Percentiles rank a stretch among this genome's conserved stretches.
phyloP scores from a whole-genome alignment of 495 filamentous ascomycete species.

The Talaromyces proteolyticus region DNA sequence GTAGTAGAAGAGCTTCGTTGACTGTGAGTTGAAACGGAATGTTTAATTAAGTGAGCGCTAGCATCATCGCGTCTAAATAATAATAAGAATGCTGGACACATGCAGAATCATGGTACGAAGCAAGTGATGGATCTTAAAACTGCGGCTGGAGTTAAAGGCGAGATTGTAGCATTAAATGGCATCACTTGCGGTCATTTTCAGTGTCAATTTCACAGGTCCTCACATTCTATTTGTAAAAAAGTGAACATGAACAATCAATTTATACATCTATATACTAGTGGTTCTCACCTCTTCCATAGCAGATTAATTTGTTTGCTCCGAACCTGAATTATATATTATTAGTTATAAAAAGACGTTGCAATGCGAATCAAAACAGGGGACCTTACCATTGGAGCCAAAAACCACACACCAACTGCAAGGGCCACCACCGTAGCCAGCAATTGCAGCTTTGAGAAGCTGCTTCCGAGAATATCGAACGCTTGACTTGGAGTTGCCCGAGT shows the following conservation, averaged over 20 bases:
- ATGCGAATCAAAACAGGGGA: neutral
- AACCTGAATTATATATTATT: slow-evolving; percentile 14
- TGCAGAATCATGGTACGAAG: no score
- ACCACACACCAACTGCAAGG: slow-evolving; percentile 62
- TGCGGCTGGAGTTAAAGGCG: no score
- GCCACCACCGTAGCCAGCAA: slow-evolving; percentile 78
- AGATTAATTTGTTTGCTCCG: slow-evolving; percentile 37
- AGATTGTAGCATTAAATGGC: no score
- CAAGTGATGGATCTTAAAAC: no score
- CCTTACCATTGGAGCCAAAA: slow-evolving; percentile 82
- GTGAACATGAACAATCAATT: neutral
- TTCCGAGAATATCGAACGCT: slow-evolving; percentile 86
- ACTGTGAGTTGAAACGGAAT: no score
- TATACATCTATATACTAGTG: neutral
- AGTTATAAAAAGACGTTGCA: slow-evolving; percentile 7
- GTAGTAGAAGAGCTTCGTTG: no score
- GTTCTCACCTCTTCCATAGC: slow-evolving; percentile 32
- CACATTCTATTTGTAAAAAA: no score
- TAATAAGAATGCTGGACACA: no score
- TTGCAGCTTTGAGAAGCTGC: slow-evolving; percentile 85
- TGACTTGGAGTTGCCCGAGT: slow-evolving; percentile 78
- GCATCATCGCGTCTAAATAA: no score
- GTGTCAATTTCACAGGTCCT: no score
- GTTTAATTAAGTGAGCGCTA: no score
- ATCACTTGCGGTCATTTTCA: no score